Base-by-base conservation (phyloP, 2,329 filamentous ascomycete genomes). In the Alternaria alternata region DNA sequence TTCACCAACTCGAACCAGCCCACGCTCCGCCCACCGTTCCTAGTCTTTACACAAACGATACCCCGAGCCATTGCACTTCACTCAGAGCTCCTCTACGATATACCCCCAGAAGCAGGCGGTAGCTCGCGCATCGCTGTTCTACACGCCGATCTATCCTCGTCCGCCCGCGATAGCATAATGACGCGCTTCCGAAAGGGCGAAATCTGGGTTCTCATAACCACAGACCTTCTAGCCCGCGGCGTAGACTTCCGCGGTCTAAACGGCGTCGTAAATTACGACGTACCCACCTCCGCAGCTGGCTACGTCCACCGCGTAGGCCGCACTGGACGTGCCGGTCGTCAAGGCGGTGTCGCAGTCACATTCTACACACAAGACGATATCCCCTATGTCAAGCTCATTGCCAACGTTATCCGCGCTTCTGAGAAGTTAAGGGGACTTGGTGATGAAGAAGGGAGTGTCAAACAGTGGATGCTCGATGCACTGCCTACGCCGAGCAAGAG, bases 351-450 rank as follows among this genome's bases (percentile, higher is more conserved):
- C 4, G 94, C 93, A 0, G 90, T 99, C 1, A 99, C 95, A 0
- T 90, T 97, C 60, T 99, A 97, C 79, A 98, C 94, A 0, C 93
- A 95, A 77, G 95, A 97, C 62, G 95, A 99, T 73, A 90, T 98
- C 4, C 91, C 92, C 0, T 93, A 89, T 65, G 88, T 99, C 58
- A 96, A 94, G 81, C 92, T 89, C 64, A 91, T 99, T 28, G 95
- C 94, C 34, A 97, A 97, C 72, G 92, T 98, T 34, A 97, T 99
- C 65, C 87, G 91, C 0, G 87, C 88, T 22, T 93, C 91, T 66
- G 92, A 97, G 79, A 91, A 88, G 78, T 86, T 93, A 71, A 81
- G 84, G 5, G 81, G 80, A 0, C 77, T 78, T 7, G 51, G 49
- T 0, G 74, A 64, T 5, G 75, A 64, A 2, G 82, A 83, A 3